Conservation (phyloP, 371 early-diverging fungal genomes). For the Massospora cicadina region DNA sequence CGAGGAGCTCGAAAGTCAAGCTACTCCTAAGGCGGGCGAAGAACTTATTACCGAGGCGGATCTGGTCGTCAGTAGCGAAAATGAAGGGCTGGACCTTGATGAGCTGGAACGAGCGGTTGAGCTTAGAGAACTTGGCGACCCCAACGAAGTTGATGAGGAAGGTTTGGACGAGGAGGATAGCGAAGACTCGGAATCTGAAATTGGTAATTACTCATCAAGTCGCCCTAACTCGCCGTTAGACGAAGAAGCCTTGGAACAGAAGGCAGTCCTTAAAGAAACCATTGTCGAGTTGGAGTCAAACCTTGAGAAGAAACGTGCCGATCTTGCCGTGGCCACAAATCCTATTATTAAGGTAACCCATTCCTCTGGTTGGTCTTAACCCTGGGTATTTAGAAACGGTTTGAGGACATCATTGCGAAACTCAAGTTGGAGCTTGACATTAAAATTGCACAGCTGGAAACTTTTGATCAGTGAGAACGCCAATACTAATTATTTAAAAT, state of each 20-base stretch:
- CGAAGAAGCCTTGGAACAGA: constrained; percentile 7
- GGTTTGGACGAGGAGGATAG: constrained; percentile 10
- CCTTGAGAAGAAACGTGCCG: constrained; percentile 5
- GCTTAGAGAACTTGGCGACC: constrained; percentile 7
- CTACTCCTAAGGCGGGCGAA: neutral
- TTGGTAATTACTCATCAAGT: neutral
- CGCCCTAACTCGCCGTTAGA: constrained; percentile 1
- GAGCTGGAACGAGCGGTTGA: constrained; percentile 9
- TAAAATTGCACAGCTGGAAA: neutral
- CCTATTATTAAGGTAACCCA: constrained; percentile 11
- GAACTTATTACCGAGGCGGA: neutral
- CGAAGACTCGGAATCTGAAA: constrained; percentile 3
- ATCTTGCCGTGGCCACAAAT: constrained; percentile 5
- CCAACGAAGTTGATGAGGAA: constrained; percentile 12
- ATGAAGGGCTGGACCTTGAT: constrained; percentile 6
- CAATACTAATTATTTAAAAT: too few relatives aligned
- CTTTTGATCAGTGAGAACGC: neutral
- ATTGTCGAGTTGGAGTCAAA: neutral
- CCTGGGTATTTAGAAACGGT: neutral
- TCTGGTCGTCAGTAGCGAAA: neutral
- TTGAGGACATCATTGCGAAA: constrained; percentile 1
- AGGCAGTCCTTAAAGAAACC: constrained; percentile 4
- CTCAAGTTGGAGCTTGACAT: neutral
- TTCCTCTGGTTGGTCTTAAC: neutral
- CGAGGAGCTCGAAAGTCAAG: neutral